These are phyloP conservation scores for Ganoderma multipileum DNA, from an alignment of 1,284 basidiomycete species.

Conservation along the genomic window DNA sequence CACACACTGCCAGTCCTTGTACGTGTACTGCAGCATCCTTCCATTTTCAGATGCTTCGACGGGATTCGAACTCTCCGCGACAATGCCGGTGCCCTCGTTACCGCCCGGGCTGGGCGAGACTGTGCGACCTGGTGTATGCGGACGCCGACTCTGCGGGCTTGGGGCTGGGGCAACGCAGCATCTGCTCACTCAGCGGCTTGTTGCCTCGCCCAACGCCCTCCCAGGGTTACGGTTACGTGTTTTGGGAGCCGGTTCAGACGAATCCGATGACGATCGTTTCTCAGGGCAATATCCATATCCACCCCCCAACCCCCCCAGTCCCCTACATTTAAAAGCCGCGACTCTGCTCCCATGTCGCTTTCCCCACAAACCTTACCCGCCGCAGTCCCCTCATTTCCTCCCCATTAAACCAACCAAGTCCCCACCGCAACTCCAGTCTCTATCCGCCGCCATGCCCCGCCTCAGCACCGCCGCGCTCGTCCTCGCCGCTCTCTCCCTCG, in stretches of 20 bases:
- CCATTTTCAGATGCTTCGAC: background rate
- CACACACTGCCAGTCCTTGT: background rate
- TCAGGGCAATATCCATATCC: background rate
- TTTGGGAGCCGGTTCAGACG: background rate
- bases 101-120: background rate
- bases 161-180: background rate
- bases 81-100: background rate
- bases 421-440: background rate
- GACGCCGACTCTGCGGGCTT: background rate
- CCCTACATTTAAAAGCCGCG: background rate
- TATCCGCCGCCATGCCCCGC: background rate
- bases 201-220: background rate
- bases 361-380: background rate
- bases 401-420: background rate
- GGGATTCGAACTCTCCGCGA: slow-evolving; percentile 1
- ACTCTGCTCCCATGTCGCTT: background rate
- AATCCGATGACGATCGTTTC: slow-evolving; percentile 3
- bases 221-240: background rate
- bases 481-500: slow-evolving; percentile 16
- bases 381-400: background rate
- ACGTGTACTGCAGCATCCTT: background rate
- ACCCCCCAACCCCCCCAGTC: background rate
- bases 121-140: background rate
- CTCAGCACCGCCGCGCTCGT: slow-evolving; percentile 13
- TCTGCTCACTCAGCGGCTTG: background rate